Base-by-base conservation (phyloP, 1,139 yeast species). In the Yamadazyma triangularis region DNA sequence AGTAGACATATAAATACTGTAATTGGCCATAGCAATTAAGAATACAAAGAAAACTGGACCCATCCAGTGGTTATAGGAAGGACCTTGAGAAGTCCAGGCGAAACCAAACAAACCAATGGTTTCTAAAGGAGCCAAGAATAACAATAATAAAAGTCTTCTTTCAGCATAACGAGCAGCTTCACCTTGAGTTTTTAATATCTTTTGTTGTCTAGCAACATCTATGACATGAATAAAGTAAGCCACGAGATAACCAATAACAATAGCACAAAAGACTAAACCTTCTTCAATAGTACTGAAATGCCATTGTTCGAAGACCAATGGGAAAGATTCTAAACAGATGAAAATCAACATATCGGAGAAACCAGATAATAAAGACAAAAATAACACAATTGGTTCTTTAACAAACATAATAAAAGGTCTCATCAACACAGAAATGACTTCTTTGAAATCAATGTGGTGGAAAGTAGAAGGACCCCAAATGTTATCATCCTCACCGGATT, bases 341-440 rank as follows among this genome's bases (percentile, higher is more conserved):
- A 61, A 61, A 30, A 61, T 58, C 48, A 61, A 57, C 9, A 65
- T 63, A 40, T 61, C 67, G 4, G 61, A 53, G 36, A 61, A 61
- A 4, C 66, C 66, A 14, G 64, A 54, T 32, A 61, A 57, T 30
- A 61, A 47, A 2, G 64, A 58, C 27, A 60, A 52, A 33, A 54
- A 56, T 25, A 60, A 46, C 27, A 61, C 67, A 39, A 61, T 61
- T 15, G 64, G 65, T 37, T 60, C 67, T n/a, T 37, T 46, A 24
- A 50, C 38, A 30, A 60, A 58, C 64, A 60, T 60, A 34, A 52
- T 53, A 37, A 60, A 58, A 4, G 67, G 67, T 31, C 65, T 53
- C 15, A 45, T 38, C 62, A 65, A 58, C 25, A 58, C 57, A 2
- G 27, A 27, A 14, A 57, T 28, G 4, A 55, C 45, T 28, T 53